Evolutionary conservation across 352 stramenopile genomes (phyloP), one percentile per base, ranked within the genome.

Genomic region (Phytophthora pistaciae): DNA sequence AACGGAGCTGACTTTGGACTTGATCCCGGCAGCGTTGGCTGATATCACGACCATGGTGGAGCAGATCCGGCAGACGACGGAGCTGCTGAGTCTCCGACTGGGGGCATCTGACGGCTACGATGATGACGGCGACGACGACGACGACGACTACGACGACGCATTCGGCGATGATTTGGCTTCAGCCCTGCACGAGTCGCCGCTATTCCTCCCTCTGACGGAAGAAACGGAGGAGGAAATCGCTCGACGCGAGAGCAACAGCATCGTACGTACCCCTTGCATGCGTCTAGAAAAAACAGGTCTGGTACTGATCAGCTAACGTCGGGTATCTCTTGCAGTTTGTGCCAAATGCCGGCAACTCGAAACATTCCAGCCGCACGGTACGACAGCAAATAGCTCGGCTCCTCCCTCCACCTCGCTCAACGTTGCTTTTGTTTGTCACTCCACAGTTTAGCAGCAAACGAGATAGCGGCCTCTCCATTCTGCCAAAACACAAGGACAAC

Each of bases 41-140:
- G 85, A 93, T 53, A 89, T 93, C 60, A 86, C 84, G 1, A 65
- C 60, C 14, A 92, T 93, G 84, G 78, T 92, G 23, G 82, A 90
- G 31, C 79, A 94, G 62, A 91, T 94, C 46, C 86, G 91, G 23
- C 82, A 79, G 33, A 91, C 82, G 5, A 93, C 84, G 1, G 78
- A 91, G 49, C 56, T 80, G 10, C 59, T 93, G 27, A 89, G 77
- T 70, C 74, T 81, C 33, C 78, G 76, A 44, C 64, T 91, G 14
- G 63, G 63, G n/a, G 20, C 40, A 16, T 44, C 13, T 21, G 72
- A 91, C 11, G 67, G 70, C 2, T 78, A 90, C 14, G 79, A 90
- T 2, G 76, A 90, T 36, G 83, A 86, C 5, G 62, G 79, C 20
- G 78, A 88, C 25, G 64, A 83, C 42, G 83, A 86, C 5, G 60